A percentile compares a stretch with the other conserved stretches of the same genome.
These are phyloP conservation scores for Candida neerlandica DNA, from an alignment of 1,139 yeast genomes.

Conservation along the genomic window DNA sequence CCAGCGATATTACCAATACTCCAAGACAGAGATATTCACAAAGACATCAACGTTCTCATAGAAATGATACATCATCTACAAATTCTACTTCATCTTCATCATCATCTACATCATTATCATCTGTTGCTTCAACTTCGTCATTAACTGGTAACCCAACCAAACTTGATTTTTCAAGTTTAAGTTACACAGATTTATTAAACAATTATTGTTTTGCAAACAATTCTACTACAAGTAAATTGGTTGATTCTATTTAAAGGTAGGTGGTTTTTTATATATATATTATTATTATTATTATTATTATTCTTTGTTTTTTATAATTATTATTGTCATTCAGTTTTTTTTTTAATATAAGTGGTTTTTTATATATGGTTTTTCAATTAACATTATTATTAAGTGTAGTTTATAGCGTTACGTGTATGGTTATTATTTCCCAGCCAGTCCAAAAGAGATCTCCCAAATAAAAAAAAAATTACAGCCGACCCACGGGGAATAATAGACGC, in stretches of 20 bases:
- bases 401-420: no score
- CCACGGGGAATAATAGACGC: no score
- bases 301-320: not conserved
- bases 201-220: slow-evolving; percentile 39
- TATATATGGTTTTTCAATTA: no score
- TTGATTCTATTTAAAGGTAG: no score
- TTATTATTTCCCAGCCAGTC: no score
- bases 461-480: no score
- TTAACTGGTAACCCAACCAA: not conserved
- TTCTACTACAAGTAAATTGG: slow-evolving; percentile 1
- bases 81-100: not conserved
- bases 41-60: slow-evolving; percentile 11
- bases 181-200: slow-evolving; percentile 34
- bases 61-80: slow-evolving; percentile 8
- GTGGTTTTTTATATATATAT: no score
- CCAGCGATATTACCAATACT: slow-evolving; percentile 23
- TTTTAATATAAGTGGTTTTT: no score
- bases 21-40: slow-evolving; percentile 15
- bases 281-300: not conserved
- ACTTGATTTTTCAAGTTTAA: slow-evolving; percentile 19
- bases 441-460: no score
- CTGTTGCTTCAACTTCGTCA: not conserved
- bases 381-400: not conserved
- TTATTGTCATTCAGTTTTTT: no score
- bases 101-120: not conserved